A percentile compares a stretch with the other conserved stretches of the same genome.
These are phyloP conservation scores for Sporothrix sp. DNA, from an alignment of 2,329 filamentous ascomycete species.

Conservation along the genomic window DNA sequence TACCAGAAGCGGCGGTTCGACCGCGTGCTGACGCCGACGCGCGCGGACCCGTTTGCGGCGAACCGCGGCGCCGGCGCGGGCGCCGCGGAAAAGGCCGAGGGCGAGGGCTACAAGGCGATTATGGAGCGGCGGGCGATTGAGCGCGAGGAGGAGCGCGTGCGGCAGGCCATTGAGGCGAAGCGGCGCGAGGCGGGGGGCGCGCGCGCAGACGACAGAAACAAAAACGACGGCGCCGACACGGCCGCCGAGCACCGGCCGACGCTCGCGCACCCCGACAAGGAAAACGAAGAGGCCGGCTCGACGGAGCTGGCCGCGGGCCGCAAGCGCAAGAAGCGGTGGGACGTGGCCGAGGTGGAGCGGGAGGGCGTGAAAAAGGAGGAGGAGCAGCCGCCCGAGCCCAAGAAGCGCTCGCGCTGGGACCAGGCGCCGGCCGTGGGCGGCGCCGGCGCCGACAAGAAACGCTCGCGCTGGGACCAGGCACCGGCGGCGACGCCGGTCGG, in stretches of 20 bases:
- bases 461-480: constrained; percentile 88
- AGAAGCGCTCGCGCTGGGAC: constrained; percentile 85
- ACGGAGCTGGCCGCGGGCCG: constrained; percentile 54
- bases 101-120: constrained; percentile 75
- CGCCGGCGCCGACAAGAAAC: constrained; percentile 57
- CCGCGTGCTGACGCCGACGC: constrained; percentile 74
- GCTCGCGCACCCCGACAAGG: constrained; percentile 63
- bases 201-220: too few relatives aligned
- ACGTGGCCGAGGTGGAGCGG: constrained; percentile 54
- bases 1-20: constrained; percentile 95
- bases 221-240: constrained; percentile 35
- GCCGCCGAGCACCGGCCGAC: constrained; percentile 60
- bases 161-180: constrained; percentile 69
- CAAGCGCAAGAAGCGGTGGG: constrained; percentile 94
- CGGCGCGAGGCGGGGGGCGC: constrained; percentile 47
- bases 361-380: constrained; percentile 29
- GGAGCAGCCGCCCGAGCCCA: constrained; percentile 44
- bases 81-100: constrained; percentile 44
- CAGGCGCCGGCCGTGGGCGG: constrained; percentile 54
- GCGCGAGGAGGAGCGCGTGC: constrained; percentile 83
- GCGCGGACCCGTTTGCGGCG: constrained; percentile 75
- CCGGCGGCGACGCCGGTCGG: constrained; percentile 65
- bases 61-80: constrained; percentile 57
- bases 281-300: constrained; percentile 61
- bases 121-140: constrained; percentile 89